Base-by-base conservation (phyloP, 768 basidiomycete species). In the Thelephora aurantiotincta region DNA sequence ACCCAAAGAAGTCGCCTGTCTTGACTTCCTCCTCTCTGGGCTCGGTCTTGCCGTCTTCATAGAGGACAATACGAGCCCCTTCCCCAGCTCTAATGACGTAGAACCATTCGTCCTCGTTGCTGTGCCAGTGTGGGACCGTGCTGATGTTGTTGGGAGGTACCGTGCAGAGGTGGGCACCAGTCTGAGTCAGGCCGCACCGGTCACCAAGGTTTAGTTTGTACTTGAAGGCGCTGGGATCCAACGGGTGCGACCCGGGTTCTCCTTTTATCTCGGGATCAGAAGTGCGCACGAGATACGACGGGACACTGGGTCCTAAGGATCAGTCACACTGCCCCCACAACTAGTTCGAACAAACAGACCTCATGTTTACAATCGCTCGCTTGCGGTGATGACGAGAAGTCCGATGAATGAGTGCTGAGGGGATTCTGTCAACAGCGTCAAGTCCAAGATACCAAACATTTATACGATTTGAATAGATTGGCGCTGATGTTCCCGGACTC, bases 1-100 rank as follows among this genome's bases (percentile, higher is more conserved):
- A 59, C 3, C 52, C 58, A 3, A 56, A 22, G 48, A 59, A 59
- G 42, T 59, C 58, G 3, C 58, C 58, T 12, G 48, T 45, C 34
- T 46, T 34, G 16, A 56, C 43, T 38, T 30, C 30, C 49, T 53
- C 54, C 37, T 59, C 55, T 46, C 47, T 45, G 34, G 51, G 50
- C 43, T 33, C 47, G 16, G 20, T 36, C 33, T 45, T 36, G 12
- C 20, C 50, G 2, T 46, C 50, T 30, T 53, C 53, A 58, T 36
- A 49, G 30, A 54, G 5, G 35, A 52, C 37, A 6, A 49, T 50
- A n/a, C 43, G 50, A 3, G 51, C 54, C 35, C 35, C 45, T 7
- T 45, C 54, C 7, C 52, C 54, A 12, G 52, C 54, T 14, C 52
- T 52, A 43, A 55, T 33, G 43, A 57, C 50, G 43, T 52, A 55